A percentile compares a stretch with the other conserved stretches of the same genome.
phyloP scores from a whole-genome alignment of 2,329 filamentous ascomycete genomes.

The Aureobasidium sp. region DNA sequence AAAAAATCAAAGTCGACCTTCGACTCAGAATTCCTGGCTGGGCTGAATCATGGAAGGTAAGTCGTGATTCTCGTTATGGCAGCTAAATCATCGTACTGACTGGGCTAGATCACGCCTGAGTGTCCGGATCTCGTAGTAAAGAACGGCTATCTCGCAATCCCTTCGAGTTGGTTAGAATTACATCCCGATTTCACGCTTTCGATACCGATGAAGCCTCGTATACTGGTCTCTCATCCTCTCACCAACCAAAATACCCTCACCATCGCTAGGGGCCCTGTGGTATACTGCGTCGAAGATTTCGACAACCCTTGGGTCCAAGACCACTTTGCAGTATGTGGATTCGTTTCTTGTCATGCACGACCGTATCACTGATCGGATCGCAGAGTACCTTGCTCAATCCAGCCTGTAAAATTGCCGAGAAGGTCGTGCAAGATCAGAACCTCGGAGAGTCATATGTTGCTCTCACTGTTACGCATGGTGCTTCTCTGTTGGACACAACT shows the following conservation, averaged over 20 bases:
- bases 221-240: conserved; percentile 44
- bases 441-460: not conserved
- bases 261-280: conserved; percentile 50
- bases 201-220: conserved; percentile 43
- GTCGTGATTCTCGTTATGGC: not conserved
- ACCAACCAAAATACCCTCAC: conserved; percentile 49
- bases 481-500: not conserved
- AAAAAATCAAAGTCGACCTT: conserved; percentile 33
- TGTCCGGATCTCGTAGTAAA: conserved; percentile 27
- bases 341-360: no score
- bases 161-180: conserved; percentile 30
- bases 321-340: conserved; percentile 43
- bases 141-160: conserved; percentile 43
- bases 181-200: conserved; percentile 40
- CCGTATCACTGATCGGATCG: not conserved
- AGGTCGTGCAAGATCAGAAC: not conserved
- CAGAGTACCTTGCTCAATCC: not conserved
- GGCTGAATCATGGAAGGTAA: conserved; percentile 33
- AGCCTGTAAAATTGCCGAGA: not conserved
- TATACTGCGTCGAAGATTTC: conserved; percentile 55
- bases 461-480: not conserved
- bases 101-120: conserved; percentile 31
- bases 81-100: not conserved
- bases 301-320: conserved; percentile 51
- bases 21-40: conserved; percentile 50